Percentiles rank a stretch among this genome's conserved stretches.
Conservation (phyloP, 306 rosid genomes). For the Carpinus fangiana region DNA sequence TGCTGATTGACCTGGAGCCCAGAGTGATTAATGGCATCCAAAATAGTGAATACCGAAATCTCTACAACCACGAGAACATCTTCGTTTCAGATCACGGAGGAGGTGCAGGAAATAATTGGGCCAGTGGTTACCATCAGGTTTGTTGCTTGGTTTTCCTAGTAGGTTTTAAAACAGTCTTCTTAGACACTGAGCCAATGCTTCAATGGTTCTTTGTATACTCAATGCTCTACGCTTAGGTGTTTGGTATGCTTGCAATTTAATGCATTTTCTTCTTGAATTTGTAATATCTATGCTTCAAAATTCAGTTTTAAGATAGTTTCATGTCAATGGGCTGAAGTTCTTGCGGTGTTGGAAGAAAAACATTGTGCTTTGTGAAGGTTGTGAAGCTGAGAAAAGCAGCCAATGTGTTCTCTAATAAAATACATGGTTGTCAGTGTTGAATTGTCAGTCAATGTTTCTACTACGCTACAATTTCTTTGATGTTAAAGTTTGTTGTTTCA, state of each 20-base stretch:
- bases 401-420: neutral
- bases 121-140: constrained; percentile 98
- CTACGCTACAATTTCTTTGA: neutral
- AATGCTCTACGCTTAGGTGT: neutral
- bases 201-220: neutral
- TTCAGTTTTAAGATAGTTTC: neutral
- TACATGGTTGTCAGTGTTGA: neutral
- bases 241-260: neutral
- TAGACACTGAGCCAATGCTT: constrained; percentile 9
- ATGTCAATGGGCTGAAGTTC: constrained; percentile 1
- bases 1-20: constrained; percentile 93
- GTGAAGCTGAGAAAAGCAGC: neutral
- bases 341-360: neutral
- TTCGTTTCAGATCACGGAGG: constrained; percentile 96
- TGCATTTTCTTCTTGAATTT: neutral
- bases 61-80: constrained; percentile 91
- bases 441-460: neutral
- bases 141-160: constrained; percentile 14
- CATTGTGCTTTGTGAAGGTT: neutral
- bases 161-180: neutral
- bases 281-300: neutral
- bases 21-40: constrained; percentile 96
- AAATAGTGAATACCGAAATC: constrained; percentile 88
- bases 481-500: neutral
- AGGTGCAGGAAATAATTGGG: constrained; percentile 99